Conservation (phyloP, 1,284 basidiomycete genomes). For the Sporisorium iseilematis-ciliati region DNA sequence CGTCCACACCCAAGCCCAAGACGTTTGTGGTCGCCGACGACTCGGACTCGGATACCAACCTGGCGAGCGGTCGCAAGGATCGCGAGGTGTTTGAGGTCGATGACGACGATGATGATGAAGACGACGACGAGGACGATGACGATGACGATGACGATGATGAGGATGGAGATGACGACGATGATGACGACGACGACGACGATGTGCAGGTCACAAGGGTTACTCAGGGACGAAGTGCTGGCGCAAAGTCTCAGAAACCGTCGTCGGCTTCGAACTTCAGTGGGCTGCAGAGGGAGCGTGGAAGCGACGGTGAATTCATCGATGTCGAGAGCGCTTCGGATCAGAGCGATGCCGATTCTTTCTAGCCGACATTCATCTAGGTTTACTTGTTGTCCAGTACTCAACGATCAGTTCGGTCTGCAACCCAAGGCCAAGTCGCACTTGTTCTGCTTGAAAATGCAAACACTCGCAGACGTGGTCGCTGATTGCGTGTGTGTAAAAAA, state of each 20-base stretch:
- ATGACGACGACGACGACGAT: conserved; percentile 22
- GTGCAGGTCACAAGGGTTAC: conserved; percentile 25
- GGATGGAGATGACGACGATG: conserved; percentile 21
- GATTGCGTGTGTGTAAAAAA: neutral
- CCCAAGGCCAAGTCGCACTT: too few relatives aligned
- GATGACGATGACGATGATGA: conserved; percentile 39
- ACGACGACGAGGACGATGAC: conserved; percentile 25
- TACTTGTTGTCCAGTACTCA: neutral
- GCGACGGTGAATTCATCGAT: conserved; percentile 53
- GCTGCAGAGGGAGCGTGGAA: conserved; percentile 44
- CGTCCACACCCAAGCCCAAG: conserved; percentile 15
- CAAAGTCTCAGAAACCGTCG: conserved; percentile 14
- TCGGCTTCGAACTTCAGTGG: conserved; percentile 7
- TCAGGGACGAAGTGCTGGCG: neutral
- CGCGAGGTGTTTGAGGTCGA: conserved; percentile 26
- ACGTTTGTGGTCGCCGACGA: conserved; percentile 22
- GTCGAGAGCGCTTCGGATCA: conserved; percentile 52
- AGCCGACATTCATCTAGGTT: neutral
- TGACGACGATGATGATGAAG: conserved; percentile 27
- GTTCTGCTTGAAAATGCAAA: neutral
- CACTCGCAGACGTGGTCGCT: neutral
- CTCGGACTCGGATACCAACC: conserved; percentile 23
- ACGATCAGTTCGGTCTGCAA: neutral
- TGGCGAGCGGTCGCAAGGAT: conserved; percentile 6
- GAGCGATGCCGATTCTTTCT: conserved; percentile 51